phyloP scores from a whole-genome alignment of 2,329 filamentous ascomycete species.

The Verticillium alfalfae region DNA sequence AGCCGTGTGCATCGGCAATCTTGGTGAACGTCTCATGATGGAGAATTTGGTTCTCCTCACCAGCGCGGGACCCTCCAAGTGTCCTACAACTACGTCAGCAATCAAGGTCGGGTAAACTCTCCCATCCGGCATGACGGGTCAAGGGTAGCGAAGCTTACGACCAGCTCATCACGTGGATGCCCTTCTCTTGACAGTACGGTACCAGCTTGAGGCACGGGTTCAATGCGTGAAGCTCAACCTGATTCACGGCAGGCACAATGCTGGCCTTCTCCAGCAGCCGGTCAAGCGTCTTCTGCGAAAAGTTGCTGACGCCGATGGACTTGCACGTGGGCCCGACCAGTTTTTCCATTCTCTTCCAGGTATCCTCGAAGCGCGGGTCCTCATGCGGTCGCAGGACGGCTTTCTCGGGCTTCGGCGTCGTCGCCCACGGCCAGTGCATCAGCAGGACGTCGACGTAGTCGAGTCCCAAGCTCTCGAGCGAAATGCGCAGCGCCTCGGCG shows the following conservation, averaged over 20 bases:
- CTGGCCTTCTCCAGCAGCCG: conserved; percentile 15
- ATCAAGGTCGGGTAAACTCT: no score
- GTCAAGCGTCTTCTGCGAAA: conserved; percentile 21
- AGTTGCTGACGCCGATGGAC: conserved; percentile 26
- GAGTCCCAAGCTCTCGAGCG: conserved; percentile 18
- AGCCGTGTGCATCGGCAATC: conserved; percentile 16
- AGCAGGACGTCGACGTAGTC: conserved; percentile 25
- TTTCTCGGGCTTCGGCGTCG: conserved; percentile 14
- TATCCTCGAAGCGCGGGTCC: conserved; percentile 17
- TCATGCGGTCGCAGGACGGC: conserved; percentile 13
- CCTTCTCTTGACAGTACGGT: conserved; percentile 21
- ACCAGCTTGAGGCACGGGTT: conserved; percentile 23
- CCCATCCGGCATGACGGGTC: no score
- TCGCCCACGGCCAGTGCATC: conserved; percentile 22
- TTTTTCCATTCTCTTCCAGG: conserved; percentile 21
- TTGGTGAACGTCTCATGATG: conserved; percentile 14
- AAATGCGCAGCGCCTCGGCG: conserved; percentile 17
- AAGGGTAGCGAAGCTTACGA: conserved; percentile 9
- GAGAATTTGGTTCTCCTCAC: conserved; percentile 11
- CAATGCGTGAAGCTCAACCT: conserved; percentile 25
- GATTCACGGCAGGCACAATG: conserved; percentile 22
- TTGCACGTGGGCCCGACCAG: conserved; percentile 16
- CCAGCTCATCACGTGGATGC: conserved; percentile 23
- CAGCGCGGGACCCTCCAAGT: conserved; percentile 4
- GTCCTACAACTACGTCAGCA: conserved; percentile 1